Conservation (phyloP, 345 rosid genomes). For the Reutealis trisperma region DNA sequence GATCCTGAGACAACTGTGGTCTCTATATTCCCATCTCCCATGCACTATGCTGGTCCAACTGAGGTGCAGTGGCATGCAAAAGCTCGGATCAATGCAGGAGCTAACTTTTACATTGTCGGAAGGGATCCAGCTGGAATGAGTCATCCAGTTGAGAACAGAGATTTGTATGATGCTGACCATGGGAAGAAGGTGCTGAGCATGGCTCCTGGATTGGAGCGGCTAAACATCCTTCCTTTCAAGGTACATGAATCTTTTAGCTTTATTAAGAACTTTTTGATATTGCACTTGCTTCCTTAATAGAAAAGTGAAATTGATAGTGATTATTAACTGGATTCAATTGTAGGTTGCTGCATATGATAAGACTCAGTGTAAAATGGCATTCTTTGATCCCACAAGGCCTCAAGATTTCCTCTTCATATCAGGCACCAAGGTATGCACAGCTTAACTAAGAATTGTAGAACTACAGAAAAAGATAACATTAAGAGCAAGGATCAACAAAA, state of each 20-base stretch:
- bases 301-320: neutral
- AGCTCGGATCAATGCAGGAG: conserved; percentile 97
- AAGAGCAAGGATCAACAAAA: neutral
- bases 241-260: conserved; percentile 35
- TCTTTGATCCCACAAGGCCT: conserved; percentile 90
- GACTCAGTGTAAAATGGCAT: conserved; percentile 96
- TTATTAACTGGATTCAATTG: conserved; percentile 7
- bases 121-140: conserved; percentile 99
- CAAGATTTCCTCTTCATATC: conserved; percentile 94
- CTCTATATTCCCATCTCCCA: conserved; percentile 97
- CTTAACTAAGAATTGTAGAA: too few relatives aligned
- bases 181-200: conserved; percentile 95
- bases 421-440: conserved; percentile 75
- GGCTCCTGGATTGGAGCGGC: conserved; percentile 96
- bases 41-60: conserved; percentile 99
- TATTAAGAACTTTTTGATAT: neutral
- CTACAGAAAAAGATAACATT: too few relatives aligned
- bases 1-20: conserved; percentile 98
- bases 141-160: conserved; percentile 93
- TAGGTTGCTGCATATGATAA: conserved; percentile 97
- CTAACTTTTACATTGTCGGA: conserved; percentile 98
- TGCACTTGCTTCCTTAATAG: neutral
- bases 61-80: conserved; percentile 99
- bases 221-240: conserved; percentile 95
- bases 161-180: conserved; percentile 95